phyloP scores from a whole-genome alignment of 495 filamentous ascomycete species.

The Penicillium egyptiacum region DNA sequence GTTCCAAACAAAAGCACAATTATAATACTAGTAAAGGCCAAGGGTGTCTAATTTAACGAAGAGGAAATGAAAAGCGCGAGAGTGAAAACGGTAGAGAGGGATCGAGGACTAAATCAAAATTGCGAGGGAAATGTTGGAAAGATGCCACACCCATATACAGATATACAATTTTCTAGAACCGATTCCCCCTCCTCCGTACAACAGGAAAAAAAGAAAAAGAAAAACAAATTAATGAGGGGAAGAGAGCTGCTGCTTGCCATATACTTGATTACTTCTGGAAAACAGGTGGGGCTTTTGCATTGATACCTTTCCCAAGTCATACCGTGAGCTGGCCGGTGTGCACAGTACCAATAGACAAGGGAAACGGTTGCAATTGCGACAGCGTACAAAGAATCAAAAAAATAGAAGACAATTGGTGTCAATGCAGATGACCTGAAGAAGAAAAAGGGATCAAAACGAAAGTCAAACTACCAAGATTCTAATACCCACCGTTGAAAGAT shows the following conservation, averaged over 20 bases:
- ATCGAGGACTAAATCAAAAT: constrained; percentile 14
- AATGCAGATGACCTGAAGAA: constrained; percentile 23
- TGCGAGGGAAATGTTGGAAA: constrained; percentile 14
- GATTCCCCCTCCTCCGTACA: constrained; percentile 15
- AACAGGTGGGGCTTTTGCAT: constrained; percentile 29
- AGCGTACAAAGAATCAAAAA: constrained; percentile 16
- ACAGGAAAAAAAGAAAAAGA: constrained; percentile 8
- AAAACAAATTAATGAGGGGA: constrained; percentile 18
- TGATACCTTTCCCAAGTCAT: constrained; percentile 18
- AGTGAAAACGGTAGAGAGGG: constrained; percentile 1
- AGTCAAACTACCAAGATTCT: constrained; percentile 4
- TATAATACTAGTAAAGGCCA: neutral
- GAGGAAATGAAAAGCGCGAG: neutral
- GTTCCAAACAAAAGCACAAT: constrained; percentile 1
- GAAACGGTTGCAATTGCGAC: constrained; percentile 28
- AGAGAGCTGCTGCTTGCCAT: constrained; percentile 5
- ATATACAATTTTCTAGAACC: constrained; percentile 18
- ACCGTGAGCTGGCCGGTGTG: constrained; percentile 20
- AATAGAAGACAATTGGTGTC: neutral
- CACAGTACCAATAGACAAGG: constrained; percentile 13
- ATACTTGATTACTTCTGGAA: constrained; percentile 20
- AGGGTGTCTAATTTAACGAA: neutral
- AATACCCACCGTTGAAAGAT: constrained; percentile 14
- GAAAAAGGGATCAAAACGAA: constrained; percentile 13
- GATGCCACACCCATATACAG: constrained; percentile 22